These are phyloP conservation scores for Sonneratia caseolaris DNA, from an alignment of 345 rosid genomes.

Conservation along the genomic window DNA sequence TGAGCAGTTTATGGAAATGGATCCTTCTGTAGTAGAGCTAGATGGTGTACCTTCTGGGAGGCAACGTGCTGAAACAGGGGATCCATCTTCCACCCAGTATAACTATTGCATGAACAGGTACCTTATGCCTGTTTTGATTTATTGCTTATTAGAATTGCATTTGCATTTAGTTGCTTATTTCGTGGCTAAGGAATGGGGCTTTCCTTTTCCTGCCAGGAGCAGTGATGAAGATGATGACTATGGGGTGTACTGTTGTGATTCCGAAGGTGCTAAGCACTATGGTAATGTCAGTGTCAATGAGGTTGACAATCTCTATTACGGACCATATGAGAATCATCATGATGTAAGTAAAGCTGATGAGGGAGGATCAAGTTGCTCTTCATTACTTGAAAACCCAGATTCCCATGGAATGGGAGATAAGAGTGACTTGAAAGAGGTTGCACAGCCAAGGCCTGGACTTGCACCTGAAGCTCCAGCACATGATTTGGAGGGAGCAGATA, in stretches of 20 bases:
- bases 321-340: conserved; percentile 35
- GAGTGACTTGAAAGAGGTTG: conserved; percentile 28
- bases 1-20: conserved; percentile 36
- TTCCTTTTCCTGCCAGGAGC: conserved; percentile 39
- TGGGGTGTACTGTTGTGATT: conserved; percentile 42
- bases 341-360: conserved; percentile 35
- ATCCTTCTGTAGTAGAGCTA: conserved; percentile 28
- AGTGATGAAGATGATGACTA: conserved; percentile 64
- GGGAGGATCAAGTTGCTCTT: conserved; percentile 30
- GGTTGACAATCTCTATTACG: conserved; percentile 26
- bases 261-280: conserved; percentile 36
- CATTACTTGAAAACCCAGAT: conserved; percentile 34
- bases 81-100: conserved; percentile 40
- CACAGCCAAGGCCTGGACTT: conserved; percentile 13
- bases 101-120: conserved; percentile 58
- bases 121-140: background rate
- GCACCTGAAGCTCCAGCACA: conserved; percentile 38
- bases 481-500: conserved; percentile 36
- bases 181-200: background rate
- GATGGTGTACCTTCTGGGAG: conserved; percentile 29
- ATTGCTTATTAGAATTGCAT: background rate
- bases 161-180: background rate
- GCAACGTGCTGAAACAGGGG: conserved; percentile 24
- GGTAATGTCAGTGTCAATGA: conserved; percentile 36
- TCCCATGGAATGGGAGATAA: conserved; percentile 28